These are phyloP conservation scores for Metarhizium rileyi DNA, from an alignment of 2,329 filamentous ascomycete genomes.

Conservation along the genomic window DNA sequence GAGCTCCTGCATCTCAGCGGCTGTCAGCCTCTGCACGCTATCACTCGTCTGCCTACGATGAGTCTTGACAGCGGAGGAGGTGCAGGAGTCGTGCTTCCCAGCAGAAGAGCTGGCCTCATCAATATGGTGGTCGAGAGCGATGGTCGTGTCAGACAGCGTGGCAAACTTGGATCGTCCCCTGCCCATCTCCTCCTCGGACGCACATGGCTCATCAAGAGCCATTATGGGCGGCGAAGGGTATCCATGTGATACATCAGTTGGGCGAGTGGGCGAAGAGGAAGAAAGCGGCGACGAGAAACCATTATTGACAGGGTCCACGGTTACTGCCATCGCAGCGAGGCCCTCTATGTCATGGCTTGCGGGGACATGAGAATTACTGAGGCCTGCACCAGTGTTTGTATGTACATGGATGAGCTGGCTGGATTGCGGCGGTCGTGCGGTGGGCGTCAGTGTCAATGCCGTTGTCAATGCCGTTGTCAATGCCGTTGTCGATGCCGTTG, in stretches of 20 bases:
- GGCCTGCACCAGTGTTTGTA: neutral
- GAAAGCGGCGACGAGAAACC: constrained; percentile 9
- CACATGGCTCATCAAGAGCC: constrained; percentile 21
- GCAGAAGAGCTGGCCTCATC: neutral
- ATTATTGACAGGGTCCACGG: constrained; percentile 14
- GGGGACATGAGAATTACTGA: neutral
- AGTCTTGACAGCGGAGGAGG: constrained; percentile 4
- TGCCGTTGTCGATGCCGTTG: too few relatives aligned
- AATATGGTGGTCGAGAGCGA: neutral
- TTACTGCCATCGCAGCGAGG: constrained; percentile 14
- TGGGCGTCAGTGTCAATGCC: neutral
- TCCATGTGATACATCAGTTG: neutral
- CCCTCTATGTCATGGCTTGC: constrained; percentile 2
- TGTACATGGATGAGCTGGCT: too few relatives aligned
- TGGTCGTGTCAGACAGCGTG: neutral
- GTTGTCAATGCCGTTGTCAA: neutral
- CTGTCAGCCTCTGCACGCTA: constrained; percentile 44
- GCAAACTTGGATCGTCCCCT: constrained; percentile 7
- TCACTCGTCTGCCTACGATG: constrained; percentile 23
- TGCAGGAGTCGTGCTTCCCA: neutral
- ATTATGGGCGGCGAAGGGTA: constrained; percentile 12
- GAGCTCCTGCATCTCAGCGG: constrained; percentile 48
- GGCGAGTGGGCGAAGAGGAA: neutral
- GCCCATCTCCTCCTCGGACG: constrained; percentile 17
- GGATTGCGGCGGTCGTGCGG: neutral